Evolutionary conservation across 2,329 filamentous ascomycete species (phyloP).

Genomic region (Penicillium sp.): DNA sequence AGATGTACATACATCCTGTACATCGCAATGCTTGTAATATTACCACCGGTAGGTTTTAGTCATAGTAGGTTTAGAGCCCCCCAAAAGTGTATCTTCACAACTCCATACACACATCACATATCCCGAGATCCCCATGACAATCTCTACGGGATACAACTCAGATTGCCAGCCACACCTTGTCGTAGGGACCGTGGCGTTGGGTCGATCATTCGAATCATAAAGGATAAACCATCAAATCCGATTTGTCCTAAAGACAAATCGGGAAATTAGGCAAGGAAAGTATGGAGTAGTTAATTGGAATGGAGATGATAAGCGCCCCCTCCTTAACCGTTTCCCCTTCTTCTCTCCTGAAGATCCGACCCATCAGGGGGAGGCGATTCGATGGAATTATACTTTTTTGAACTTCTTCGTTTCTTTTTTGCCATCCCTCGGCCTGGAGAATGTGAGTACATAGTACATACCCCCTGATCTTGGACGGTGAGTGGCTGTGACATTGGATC

Average conservation of each 20-base stretch:
- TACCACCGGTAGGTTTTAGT: not conserved
- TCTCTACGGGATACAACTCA: constrained; percentile 3
- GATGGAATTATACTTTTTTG: constrained; percentile 1
- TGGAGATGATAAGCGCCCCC: constrained; percentile 24
- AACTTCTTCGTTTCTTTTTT: not conserved
- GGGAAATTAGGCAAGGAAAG: constrained; percentile 1
- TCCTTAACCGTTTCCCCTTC: not conserved
- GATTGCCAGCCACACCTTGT: constrained; percentile 10
- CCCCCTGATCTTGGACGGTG: constrained; percentile 23
- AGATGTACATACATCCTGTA: not conserved
- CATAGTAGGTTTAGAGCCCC: not conserved
- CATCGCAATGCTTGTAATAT: not conserved
- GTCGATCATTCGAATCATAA: not conserved
- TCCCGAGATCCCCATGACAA: not conserved
- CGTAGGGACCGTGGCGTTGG: constrained; percentile 1
- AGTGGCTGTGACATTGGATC: constrained; percentile 17
- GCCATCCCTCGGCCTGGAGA: constrained; percentile 5
- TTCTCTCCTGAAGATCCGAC: constrained; percentile 39
- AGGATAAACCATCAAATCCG: not conserved
- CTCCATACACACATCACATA: not conserved
- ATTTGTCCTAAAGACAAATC: not conserved
- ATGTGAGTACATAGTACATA: no score
- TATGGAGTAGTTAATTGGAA: constrained; percentile 18
- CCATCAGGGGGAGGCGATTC: constrained; percentile 11
- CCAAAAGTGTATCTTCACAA: not conserved